phyloP scores from a whole-genome alignment of 495 filamentous ascomycete genomes.

The Penicillium dipodomyicola region DNA sequence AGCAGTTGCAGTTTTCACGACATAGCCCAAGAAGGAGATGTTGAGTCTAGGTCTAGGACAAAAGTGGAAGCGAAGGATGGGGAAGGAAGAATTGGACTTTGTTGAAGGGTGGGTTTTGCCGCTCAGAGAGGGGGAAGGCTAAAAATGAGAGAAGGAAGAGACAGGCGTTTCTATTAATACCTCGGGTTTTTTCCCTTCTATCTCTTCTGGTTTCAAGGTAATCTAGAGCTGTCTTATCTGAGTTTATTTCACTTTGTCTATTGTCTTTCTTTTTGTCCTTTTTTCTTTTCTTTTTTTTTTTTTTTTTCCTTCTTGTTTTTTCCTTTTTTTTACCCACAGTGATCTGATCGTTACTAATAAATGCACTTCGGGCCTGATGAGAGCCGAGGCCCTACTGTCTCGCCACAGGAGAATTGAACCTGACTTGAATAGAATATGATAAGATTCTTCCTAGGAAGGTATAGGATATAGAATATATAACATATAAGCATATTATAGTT shows the following conservation, averaged over 20 bases:
- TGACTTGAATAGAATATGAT: neutral
- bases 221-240: conserved; percentile 3
- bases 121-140: conserved; percentile 12
- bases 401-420: no score
- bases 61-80: conserved; percentile 3
- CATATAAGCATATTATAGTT: neutral
- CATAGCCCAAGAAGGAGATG: conserved; percentile 22
- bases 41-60: conserved; percentile 16
- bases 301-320: no score
- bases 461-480: neutral
- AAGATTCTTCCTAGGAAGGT: neutral
- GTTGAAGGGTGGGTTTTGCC: conserved; percentile 25
- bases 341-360: neutral
- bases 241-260: neutral
- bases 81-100: conserved; percentile 14
- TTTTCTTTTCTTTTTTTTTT: neutral
- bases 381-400: conserved; percentile 6
- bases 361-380: conserved; percentile 2
- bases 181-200: conserved; percentile 3
- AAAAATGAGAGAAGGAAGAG: conserved; percentile 1
- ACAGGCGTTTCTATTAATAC: conserved; percentile 4
- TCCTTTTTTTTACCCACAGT: conserved; percentile 1
- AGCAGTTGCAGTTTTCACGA: conserved; percentile 19
- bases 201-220: neutral
- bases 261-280: neutral